phyloP scores from a whole-genome alignment of 2,329 filamentous ascomycete genomes.

The Ophiocordyceps sinensis region DNA sequence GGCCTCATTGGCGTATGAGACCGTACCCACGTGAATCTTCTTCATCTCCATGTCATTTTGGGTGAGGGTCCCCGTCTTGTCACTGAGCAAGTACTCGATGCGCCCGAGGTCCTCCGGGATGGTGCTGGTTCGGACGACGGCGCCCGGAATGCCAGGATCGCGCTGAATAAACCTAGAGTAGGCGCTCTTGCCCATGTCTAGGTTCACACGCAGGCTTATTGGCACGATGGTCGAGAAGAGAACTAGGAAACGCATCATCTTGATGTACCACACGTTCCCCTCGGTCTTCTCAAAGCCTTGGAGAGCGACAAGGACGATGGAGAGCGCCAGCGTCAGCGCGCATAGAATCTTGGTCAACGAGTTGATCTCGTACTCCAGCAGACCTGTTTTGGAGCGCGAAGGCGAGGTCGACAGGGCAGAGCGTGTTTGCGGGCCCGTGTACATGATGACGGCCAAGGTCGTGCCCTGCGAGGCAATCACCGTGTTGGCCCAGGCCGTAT shows the following conservation, averaged over 20 bases:
- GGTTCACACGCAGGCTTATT: slow-evolving; percentile 88
- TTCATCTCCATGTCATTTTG: slow-evolving; percentile 99
- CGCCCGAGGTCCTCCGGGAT: slow-evolving; percentile 93
- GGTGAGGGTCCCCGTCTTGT: slow-evolving; percentile 96
- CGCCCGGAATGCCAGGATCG: slow-evolving; percentile 78
- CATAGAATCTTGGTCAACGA: slow-evolving; percentile 93
- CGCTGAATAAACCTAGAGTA: slow-evolving; percentile 93
- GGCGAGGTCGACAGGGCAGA: slow-evolving; percentile 86
- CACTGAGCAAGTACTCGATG: slow-evolving; percentile 90
- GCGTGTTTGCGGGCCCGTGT: slow-evolving; percentile 87
- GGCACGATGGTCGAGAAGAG: slow-evolving; percentile 99
- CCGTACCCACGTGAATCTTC: slow-evolving; percentile 95
- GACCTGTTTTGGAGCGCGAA: slow-evolving; percentile 83
- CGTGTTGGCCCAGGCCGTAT: slow-evolving; percentile 97
- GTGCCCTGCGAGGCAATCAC: slow-evolving; percentile 86
- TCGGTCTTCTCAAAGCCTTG: slow-evolving; percentile 61
- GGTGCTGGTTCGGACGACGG: slow-evolving; percentile 89
- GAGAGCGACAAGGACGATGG: slow-evolving; percentile 74
- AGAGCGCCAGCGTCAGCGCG: slow-evolving; percentile 71
- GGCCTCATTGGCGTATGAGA: slow-evolving; percentile 94
- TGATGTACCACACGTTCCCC: slow-evolving; percentile 74
- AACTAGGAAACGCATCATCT: slow-evolving; percentile 95
- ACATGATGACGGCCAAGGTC: slow-evolving; percentile 80
- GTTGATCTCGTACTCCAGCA: slow-evolving; percentile 94
- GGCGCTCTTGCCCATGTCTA: slow-evolving; percentile 93